Evolutionary conservation across 2,329 filamentous ascomycete species (phyloP), one percentile per base, ranked within the genome.

Genomic region (Amauroascus niger): DNA sequence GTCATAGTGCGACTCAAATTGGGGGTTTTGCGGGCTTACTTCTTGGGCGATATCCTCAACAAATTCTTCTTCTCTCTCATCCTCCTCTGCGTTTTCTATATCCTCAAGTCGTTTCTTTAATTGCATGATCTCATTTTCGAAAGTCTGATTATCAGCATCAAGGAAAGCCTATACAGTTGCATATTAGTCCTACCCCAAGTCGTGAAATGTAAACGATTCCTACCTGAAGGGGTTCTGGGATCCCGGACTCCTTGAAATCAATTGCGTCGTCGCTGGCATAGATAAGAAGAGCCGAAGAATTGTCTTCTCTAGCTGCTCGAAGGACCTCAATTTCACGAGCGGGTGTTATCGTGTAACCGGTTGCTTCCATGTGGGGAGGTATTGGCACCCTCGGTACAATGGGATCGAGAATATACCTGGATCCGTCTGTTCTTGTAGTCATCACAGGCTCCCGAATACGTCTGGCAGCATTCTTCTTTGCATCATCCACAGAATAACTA

Each of bases 261-360:
- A 75, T 61, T 18, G 74, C 73, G 53, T 67, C 67, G 20, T 78
- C 74, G 59, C 74, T 80, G 18, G 79, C 80, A 62, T 83, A 84
- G 2, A 84, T 75, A 8, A 84, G 71, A 0, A 84, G 64, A 1
- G 75, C 78, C 7, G 71, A 74, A 30, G 67, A 71, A 50, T 74
- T 72, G 58, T 82, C 79, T 33, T 74, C 71, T 22, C 70, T 71
- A 51, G 77, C 76, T 58, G 79, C 70, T 59, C 74, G 67, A 49
- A 83, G 71, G 8, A 82, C 80, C 55, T 80, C 75, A 41, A 73
- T 68, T 54, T 79, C 75, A 2, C 70, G 68, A 20, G 79, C 71
- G 57, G 70, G 72, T 35, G 59, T 62, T 30, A 67, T 63, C 6
- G 68, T 71, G 54, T 71, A 74, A 0, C 69, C 71, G 22, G 67